Evolutionary conservation across 768 basidiomycete species (phyloP).

Genomic region (Leccinum sublutescens): DNA sequence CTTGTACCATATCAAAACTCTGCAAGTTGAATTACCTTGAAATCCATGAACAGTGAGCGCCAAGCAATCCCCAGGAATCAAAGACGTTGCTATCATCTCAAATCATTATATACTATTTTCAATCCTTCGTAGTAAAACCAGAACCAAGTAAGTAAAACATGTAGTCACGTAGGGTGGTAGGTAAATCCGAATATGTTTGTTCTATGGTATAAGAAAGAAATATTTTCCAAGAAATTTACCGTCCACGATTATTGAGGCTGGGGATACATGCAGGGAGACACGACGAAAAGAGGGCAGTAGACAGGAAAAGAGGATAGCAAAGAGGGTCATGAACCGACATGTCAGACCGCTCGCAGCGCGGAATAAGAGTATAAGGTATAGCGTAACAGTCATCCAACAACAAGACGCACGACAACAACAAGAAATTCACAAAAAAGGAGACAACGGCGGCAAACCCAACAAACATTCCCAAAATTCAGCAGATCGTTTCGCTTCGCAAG

Average conservation of each 20-base stretch:
- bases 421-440: not conserved
- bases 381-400: not conserved
- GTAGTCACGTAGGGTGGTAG: not conserved
- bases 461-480: slow-evolving; percentile 1
- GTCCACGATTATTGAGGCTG: not conserved
- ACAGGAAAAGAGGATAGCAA: not conserved
- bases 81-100: not conserved
- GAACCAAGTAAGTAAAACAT: not conserved
- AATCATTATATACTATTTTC: not conserved
- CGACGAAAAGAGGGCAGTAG: not conserved
- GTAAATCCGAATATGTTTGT: not conserved
- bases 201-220: not conserved
- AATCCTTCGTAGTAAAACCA: not conserved
- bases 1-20: no score
- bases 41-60: no score
- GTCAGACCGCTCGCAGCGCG: not conserved
- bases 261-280: not conserved
- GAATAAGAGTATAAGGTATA: not conserved
- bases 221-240: not conserved
- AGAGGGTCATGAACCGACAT: not conserved
- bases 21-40: no score
- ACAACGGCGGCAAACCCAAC: not conserved
- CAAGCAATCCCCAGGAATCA: no score
- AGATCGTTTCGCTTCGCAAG: not conserved
- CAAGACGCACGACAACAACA: not conserved